Conservation (phyloP, 805 yeast genomes). For the Ogataea henricii region DNA sequence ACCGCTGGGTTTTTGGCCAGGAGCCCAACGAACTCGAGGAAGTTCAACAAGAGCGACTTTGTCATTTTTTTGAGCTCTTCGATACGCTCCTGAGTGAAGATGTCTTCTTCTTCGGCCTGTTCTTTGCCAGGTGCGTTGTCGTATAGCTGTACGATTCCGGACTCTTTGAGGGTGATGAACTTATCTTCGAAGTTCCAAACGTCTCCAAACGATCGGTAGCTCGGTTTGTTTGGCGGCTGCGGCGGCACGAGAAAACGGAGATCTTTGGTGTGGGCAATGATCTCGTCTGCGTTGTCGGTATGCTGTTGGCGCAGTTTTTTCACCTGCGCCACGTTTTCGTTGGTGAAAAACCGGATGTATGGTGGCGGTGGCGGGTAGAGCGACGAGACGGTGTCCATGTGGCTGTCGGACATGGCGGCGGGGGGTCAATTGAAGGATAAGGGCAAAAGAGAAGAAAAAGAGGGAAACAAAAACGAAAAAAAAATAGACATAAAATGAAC, state of each 20-base stretch:
- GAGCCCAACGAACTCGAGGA: slow-evolving; percentile 78
- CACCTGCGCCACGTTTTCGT: slow-evolving; percentile 57
- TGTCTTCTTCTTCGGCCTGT: slow-evolving; percentile 37
- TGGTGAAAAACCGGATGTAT: slow-evolving; percentile 70
- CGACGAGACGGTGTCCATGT: slow-evolving; percentile 48
- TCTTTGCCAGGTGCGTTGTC: slow-evolving; percentile 27
- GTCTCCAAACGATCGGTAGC: slow-evolving; percentile 86
- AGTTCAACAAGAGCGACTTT: slow-evolving; percentile 76
- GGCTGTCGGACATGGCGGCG: slow-evolving; percentile 1
- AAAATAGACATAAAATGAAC: too few relatives aligned
- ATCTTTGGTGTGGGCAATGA: slow-evolving; percentile 34
- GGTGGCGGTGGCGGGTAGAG: slow-evolving; percentile 96
- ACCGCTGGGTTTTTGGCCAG: slow-evolving; percentile 72
- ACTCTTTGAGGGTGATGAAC: slow-evolving; percentile 70
- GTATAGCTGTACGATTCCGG: slow-evolving; percentile 80
- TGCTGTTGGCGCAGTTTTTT: slow-evolving; percentile 26
- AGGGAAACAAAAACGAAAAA: slow-evolving; percentile 1
- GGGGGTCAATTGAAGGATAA: background rate
- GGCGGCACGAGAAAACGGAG: slow-evolving; percentile 69
- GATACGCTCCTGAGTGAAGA: slow-evolving; percentile 53
- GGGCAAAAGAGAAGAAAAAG: background rate
- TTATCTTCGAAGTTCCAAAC: slow-evolving; percentile 83
- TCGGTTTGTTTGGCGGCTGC: slow-evolving; percentile 55
- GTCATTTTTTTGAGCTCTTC: slow-evolving; percentile 77
- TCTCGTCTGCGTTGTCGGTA: slow-evolving; percentile 25